A percentile compares a stretch with the other conserved stretches of the same genome.
Conservation (phyloP, 2,329 filamentous ascomycete genomes). For the Fusarium chaquense region DNA sequence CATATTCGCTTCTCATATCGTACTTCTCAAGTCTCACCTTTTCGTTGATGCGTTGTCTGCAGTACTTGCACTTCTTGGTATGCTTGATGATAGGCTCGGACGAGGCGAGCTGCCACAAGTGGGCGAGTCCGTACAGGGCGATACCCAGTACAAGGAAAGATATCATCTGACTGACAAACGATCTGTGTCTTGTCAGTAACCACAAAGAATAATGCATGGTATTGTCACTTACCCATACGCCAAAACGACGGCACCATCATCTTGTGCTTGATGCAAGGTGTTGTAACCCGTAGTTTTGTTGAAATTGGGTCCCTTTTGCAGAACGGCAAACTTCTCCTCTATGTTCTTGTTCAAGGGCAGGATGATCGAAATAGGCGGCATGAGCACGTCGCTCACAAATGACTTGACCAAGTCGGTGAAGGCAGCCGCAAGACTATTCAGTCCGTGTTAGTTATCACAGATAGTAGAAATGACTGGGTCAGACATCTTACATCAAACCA, state of each 20-base stretch:
- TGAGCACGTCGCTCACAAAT: conserved; percentile 76
- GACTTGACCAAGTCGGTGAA: conserved; percentile 79
- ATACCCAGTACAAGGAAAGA: conserved; percentile 75
- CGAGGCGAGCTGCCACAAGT: conserved; percentile 70
- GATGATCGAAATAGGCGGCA: conserved; percentile 76
- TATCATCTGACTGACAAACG: conserved; percentile 73
- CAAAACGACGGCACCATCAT: conserved; percentile 78
- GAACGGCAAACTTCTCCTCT: conserved; percentile 78
- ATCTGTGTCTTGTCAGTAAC: conserved; percentile 50
- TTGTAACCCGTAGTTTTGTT: conserved; percentile 70
- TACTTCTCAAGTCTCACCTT: conserved; percentile 60
- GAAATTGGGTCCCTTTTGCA: conserved; percentile 69
- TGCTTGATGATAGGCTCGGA: conserved; percentile 78
- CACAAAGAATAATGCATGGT: accelerated
- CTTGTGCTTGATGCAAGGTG: conserved; percentile 74
- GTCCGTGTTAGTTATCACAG: conserved; percentile 12
- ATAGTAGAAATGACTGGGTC: not conserved
- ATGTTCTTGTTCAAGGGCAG: conserved; percentile 78
- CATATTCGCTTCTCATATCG: too few relatives aligned
- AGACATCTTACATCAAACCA: conserved; percentile 72
- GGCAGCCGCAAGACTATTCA: conserved; percentile 71
- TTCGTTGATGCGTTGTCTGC: conserved; percentile 71
- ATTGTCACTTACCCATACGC: conserved; percentile 70
- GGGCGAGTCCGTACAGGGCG: conserved; percentile 73
- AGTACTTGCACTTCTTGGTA: conserved; percentile 76